A percentile compares a stretch with the other conserved stretches of the same genome.
These are phyloP conservation scores for Blastobotrys illinoisensis DNA, from an alignment of 1,139 yeast species.

Conservation along the genomic window DNA sequence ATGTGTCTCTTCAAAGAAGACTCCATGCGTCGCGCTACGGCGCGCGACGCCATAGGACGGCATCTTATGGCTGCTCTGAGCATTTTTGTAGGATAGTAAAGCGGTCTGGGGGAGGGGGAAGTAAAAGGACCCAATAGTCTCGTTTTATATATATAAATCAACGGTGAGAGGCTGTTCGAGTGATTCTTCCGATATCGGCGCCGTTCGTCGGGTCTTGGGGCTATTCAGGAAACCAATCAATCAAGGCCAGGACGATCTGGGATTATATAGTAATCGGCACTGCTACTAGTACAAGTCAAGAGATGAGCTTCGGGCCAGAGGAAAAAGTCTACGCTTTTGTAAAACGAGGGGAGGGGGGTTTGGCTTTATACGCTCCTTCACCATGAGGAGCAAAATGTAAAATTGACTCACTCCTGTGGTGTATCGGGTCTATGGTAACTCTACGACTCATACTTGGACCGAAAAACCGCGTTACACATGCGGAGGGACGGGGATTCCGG, in stretches of 20 bases:
- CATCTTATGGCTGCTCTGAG: slow-evolving; percentile 11
- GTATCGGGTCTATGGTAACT: slow-evolving; percentile 1
- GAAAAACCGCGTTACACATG: not conserved
- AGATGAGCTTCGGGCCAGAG: not conserved
- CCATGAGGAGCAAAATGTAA: not conserved
- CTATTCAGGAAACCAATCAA: not conserved
- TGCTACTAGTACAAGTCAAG: no score
- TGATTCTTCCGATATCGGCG: slow-evolving; percentile 1
- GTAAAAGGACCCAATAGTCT: not conserved
- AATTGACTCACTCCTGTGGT: slow-evolving; percentile 1
- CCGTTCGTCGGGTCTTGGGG: slow-evolving; percentile 2
- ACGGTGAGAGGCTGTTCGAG: not conserved
- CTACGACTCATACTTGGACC: not conserved
- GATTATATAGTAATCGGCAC: no score
- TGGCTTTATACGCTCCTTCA: not conserved
- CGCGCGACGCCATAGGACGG: slow-evolving; percentile 1
- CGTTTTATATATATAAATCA: not conserved
- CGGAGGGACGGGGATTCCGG: not conserved
- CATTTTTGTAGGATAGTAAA: slow-evolving; percentile 5
- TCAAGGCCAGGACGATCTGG: not conserved
- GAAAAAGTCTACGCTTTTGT: not conserved
- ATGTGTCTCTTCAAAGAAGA: not conserved
- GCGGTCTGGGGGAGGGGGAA: not conserved
- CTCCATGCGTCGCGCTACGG: not conserved
- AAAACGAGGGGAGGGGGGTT: not conserved